Evolutionary conservation across 2,329 filamentous ascomycete species (phyloP).

Genomic region (Rhinocladiella similis): DNA sequence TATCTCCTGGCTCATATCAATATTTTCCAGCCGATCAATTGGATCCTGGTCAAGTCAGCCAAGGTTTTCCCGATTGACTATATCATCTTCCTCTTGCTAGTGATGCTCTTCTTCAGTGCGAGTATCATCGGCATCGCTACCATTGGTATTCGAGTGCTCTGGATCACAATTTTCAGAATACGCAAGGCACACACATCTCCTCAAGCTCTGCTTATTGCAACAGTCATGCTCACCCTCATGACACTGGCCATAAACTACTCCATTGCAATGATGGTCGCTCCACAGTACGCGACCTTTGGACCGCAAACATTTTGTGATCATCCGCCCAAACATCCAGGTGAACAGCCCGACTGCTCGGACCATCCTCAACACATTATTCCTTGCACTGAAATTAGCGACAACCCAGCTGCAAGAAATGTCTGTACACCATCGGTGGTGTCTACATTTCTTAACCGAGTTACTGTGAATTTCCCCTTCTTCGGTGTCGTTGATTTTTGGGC

Average conservation of each 20-base stretch:
- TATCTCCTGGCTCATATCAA: slow-evolving; percentile 88
- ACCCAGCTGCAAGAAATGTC: slow-evolving; percentile 70
- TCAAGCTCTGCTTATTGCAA: slow-evolving; percentile 86
- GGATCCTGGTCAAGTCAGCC: slow-evolving; percentile 77
- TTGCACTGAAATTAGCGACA: slow-evolving; percentile 75
- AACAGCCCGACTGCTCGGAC: slow-evolving; percentile 72
- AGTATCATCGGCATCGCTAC: slow-evolving; percentile 83
- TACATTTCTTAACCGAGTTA: slow-evolving; percentile 89
- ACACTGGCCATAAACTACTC: slow-evolving; percentile 91
- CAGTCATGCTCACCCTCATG: slow-evolving; percentile 85
- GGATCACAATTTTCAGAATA: slow-evolving; percentile 90
- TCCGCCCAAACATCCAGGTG: slow-evolving; percentile 60
- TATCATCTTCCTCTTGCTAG: slow-evolving; percentile 78
- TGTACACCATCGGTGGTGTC: slow-evolving; percentile 91
- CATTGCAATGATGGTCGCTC: slow-evolving; percentile 88
- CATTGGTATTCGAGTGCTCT: slow-evolving; percentile 92
- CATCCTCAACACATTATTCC: slow-evolving; percentile 71
- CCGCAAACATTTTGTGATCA: slow-evolving; percentile 91
- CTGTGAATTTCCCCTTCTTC: slow-evolving; percentile 93
- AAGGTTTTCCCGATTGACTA: slow-evolving; percentile 91
- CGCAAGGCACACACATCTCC: slow-evolving; percentile 85
- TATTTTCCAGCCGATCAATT: slow-evolving; percentile 94
- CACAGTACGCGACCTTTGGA: slow-evolving; percentile 91
- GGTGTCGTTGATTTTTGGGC: slow-evolving; percentile 94
- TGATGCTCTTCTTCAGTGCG: slow-evolving; percentile 84